A percentile compares a stretch with the other conserved stretches of the same genome.
These are phyloP conservation scores for Penicillium sp. DNA, from an alignment of 2,329 filamentous ascomycete genomes.

Conservation along the genomic window DNA sequence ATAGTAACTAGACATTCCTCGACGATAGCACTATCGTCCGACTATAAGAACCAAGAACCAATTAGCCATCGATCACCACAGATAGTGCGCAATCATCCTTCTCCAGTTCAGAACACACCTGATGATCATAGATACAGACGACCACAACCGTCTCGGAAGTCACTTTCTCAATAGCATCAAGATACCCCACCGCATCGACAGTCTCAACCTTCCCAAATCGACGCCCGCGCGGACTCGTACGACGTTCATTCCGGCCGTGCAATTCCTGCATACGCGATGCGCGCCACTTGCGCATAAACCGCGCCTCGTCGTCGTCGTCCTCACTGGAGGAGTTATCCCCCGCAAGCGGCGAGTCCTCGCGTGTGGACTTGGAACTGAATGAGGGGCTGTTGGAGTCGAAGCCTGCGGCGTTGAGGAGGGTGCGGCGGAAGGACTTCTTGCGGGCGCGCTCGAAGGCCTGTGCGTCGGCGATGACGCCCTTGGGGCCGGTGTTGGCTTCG, in stretches of 20 bases:
- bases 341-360: constrained; percentile 24
- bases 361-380: constrained; percentile 26
- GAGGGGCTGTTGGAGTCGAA: constrained; percentile 30
- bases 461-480: constrained; percentile 53
- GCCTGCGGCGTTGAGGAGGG: constrained; percentile 39
- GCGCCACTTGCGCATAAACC: constrained; percentile 82
- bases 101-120: constrained; percentile 56
- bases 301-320: constrained; percentile 70
- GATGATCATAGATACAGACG: constrained; percentile 87
- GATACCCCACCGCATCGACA: constrained; percentile 86
- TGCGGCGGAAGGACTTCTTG: constrained; percentile 48
- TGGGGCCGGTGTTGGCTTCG: constrained; percentile 52
- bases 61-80: neutral
- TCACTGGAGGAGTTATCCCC: constrained; percentile 44
- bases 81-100: neutral
- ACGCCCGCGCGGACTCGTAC: constrained; percentile 72
- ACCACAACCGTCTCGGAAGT: constrained; percentile 77
- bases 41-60: constrained; percentile 54
- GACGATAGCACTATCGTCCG: constrained; percentile 72
- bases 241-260: constrained; percentile 63
- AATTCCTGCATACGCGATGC: constrained; percentile 76
- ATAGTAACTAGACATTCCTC: constrained; percentile 75
- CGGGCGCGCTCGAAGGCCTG: constrained; percentile 51
- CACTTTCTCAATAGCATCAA: constrained; percentile 95
- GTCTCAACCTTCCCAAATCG: constrained; percentile 76